A percentile compares a stretch with the other conserved stretches of the same genome.
Conservation (phyloP, 1,284 basidiomycete genomes). For the Microbotryum lychnidis-dioicae region DNA sequence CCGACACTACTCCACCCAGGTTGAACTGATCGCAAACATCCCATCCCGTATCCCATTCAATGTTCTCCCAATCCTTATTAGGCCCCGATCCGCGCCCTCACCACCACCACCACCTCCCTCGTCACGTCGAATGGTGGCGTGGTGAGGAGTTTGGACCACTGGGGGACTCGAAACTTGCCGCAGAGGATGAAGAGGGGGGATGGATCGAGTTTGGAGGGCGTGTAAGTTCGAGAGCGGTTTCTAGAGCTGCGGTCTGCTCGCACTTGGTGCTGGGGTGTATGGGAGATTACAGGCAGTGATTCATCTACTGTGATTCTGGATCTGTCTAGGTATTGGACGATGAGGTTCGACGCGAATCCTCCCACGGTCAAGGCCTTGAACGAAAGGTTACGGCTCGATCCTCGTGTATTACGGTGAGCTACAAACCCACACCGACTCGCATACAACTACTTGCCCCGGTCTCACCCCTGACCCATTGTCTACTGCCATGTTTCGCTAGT, state of each 20-base stretch:
- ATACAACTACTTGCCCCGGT: neutral
- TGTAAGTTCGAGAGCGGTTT: constrained; percentile 16
- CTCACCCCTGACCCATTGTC: neutral
- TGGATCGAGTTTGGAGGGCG: constrained; percentile 13
- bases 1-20: neutral
- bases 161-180: constrained; percentile 31
- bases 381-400: constrained; percentile 31
- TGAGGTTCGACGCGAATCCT: constrained; percentile 35
- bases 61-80: neutral
- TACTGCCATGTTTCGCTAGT: neutral
- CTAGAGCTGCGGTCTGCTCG: no score
- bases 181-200: constrained; percentile 17
- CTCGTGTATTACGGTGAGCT: constrained; percentile 31
- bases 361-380: constrained; percentile 31
- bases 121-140: constrained; percentile 32
- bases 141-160: constrained; percentile 32
- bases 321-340: constrained; percentile 30
- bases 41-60: neutral
- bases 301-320: neutral
- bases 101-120: constrained; percentile 25
- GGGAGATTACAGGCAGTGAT: neutral
- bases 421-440: no score
- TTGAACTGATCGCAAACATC: neutral
- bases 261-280: no score
- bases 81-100: constrained; percentile 29